Evolutionary conservation across 164 flowering plant genomes (phyloP).

Genomic region (Vitis amurensis): DNA sequence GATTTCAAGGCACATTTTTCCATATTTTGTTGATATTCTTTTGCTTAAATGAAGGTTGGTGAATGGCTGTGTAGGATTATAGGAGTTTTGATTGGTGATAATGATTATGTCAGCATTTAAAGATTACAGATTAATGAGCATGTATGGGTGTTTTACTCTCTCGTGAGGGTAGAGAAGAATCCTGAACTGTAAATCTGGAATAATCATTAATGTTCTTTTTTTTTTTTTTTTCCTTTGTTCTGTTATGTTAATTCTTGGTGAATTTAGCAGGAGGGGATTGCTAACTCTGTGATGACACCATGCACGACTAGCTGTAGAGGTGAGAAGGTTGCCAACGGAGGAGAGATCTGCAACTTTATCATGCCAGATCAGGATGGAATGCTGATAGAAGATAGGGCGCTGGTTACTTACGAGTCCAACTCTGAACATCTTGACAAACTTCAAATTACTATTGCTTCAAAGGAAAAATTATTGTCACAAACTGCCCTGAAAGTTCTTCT

Average conservation of each 20-base stretch:
- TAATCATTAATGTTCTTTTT: too few relatives aligned
- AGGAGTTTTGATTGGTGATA: background rate
- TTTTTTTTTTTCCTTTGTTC: too few relatives aligned
- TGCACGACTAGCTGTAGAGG: constrained; percentile 10
- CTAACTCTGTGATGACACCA: constrained; percentile 13
- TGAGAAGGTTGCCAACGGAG: constrained; percentile 17
- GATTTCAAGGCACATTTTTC: too few relatives aligned
- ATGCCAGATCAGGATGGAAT: constrained; percentile 14
- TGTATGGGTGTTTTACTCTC: background rate
- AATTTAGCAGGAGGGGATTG: constrained; percentile 17
- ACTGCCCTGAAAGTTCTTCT: constrained; percentile 44
- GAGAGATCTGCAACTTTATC: constrained; percentile 11
- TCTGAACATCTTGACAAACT: constrained; percentile 22
- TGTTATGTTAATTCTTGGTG: background rate
- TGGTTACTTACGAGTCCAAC: constrained; percentile 11
- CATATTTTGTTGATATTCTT: too few relatives aligned
- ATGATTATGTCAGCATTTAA: background rate
- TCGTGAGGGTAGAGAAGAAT: background rate
- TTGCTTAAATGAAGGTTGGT: too few relatives aligned
- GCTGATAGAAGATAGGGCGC: constrained; percentile 6
- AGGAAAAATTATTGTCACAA: constrained; percentile 34
- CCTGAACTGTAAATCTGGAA: too few relatives aligned
- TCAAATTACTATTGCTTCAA: constrained; percentile 27
- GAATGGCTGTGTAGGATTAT: background rate
- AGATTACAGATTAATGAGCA: background rate